Base-by-base conservation (phyloP, 1,284 basidiomycete species). In the Cutaneotrichosporon mucoides region DNA sequence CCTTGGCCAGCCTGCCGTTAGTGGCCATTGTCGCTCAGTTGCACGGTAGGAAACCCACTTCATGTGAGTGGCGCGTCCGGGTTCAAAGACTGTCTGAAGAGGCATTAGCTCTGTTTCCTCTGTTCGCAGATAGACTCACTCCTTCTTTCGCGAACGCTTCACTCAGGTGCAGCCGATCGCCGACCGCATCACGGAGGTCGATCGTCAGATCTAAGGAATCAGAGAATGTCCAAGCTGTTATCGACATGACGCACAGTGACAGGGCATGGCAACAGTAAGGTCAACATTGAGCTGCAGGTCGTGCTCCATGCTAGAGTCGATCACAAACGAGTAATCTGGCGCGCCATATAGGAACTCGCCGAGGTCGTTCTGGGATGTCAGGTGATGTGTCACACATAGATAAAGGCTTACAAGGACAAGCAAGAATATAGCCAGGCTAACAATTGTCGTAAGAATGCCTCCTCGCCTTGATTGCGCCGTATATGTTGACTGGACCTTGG, bases 261-360 rank as follows among this genome's bases (percentile, higher is more conserved):
- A 96, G 1, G 90, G 92, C 85, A 93, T 96, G 65, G 89, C 89
- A 33, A 97, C 88, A 10, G 90, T 85, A 76, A 95, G 76, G 77
- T 97, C 93, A 56, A 96, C 83, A 74, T 97, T 96, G 63, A 97
- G 81, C 65, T 86, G 84, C 79, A 97, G 81, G 58, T 82, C 85
- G 65, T 84, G 86, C 16, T 79, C 78, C 34, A 82, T 76, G 48
- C 84, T 83, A 16, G 79, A 77, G 71, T 95, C 92, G 54, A 97
- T 87, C 61, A 84, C 85, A 76, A 95, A 97, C 68, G 87, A 85
- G 70, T 88, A 88, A 68, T 88, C 87, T 10, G 90, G 88, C 83
- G 92, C 92, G 52, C 93, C 93, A 83, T 89, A 97, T 38, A 98
- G 80, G 72, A 86, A 98, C 70, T 95, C 90, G 50, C 86, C 86